These are phyloP conservation scores for Backusella tarrabulga DNA, from an alignment of 192 early-diverging fungal genomes.

Conservation along the genomic window DNA sequence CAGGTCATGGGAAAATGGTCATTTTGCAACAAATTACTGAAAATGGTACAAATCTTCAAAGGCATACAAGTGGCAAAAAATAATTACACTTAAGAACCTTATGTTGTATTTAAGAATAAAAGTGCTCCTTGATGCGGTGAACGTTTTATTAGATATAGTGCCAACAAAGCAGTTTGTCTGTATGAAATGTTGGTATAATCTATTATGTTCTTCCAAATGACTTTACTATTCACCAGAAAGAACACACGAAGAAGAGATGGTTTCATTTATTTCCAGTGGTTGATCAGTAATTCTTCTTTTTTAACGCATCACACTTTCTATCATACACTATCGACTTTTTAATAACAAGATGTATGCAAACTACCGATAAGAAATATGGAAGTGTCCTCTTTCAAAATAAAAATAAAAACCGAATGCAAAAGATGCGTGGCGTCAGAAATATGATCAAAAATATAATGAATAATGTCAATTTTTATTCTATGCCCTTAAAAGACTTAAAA, in stretches of 20 bases:
- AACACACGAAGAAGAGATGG: slow-evolving; percentile 39
- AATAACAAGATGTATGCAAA: slow-evolving; percentile 44
- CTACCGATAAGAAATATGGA: slow-evolving; percentile 47
- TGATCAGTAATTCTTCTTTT: background rate
- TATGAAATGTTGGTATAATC: slow-evolving; percentile 50
- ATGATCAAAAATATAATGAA: background rate
- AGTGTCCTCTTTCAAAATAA: slow-evolving; percentile 24
- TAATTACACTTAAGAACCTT: slow-evolving; percentile 53
- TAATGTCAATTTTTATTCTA: too few species aligned
- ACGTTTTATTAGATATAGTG: slow-evolving; percentile 52
- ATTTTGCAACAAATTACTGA: slow-evolving; percentile 51
- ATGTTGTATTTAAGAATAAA: slow-evolving; percentile 45
- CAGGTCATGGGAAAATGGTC: slow-evolving; percentile 40
- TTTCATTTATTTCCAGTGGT: background rate
- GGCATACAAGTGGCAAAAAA: slow-evolving; percentile 47
- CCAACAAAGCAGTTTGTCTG: slow-evolving; percentile 51
- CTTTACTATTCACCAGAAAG: slow-evolving; percentile 49
- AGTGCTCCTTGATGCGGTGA: slow-evolving; percentile 47
- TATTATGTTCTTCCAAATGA: slow-evolving; percentile 45
- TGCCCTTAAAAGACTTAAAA: too few species aligned
- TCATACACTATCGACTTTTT: slow-evolving; percentile 35
- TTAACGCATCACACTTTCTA: background rate
- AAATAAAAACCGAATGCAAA: slow-evolving; percentile 41
- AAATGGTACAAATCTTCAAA: slow-evolving; percentile 37
- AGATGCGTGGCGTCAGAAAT: slow-evolving; percentile 39